Percentiles rank a stretch among this genome's conserved stretches.
Evolutionary conservation across 495 filamentous ascomycete genomes (phyloP).

Genomic region (Penicillium odoratum): DNA sequence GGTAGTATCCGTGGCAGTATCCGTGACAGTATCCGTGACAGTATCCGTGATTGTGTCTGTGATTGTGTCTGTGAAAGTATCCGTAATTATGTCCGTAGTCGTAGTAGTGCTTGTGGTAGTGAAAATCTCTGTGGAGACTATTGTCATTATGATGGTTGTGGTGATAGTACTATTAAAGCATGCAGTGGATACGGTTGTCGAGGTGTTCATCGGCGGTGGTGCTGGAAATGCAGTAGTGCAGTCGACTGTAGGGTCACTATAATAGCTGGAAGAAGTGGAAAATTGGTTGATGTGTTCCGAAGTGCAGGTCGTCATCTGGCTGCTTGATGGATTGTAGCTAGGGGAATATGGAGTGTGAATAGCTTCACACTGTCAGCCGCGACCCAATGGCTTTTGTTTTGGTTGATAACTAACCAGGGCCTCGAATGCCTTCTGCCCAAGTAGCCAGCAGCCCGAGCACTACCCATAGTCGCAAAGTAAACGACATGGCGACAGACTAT

Average conservation of each 20-base stretch:
- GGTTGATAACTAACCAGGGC: slow-evolving; percentile 5
- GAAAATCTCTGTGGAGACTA: slow-evolving; percentile 5
- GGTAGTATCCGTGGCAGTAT: background rate
- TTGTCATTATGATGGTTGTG: background rate
- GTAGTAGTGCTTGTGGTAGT: slow-evolving; percentile 7
- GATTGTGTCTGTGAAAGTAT: background rate
- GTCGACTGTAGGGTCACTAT: slow-evolving; percentile 8
- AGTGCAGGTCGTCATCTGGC: slow-evolving; percentile 3
- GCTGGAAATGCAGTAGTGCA: slow-evolving; percentile 10
- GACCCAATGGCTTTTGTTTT: background rate
- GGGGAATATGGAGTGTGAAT: slow-evolving; percentile 14
- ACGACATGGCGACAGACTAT: slow-evolving; percentile 5
- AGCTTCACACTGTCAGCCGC: slow-evolving; percentile 10
- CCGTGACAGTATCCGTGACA: background rate
- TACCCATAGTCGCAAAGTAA: slow-evolving; percentile 3
- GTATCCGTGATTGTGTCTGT: background rate
- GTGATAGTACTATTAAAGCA: slow-evolving; percentile 2
- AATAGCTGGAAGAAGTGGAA: background rate
- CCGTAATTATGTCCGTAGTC: background rate
- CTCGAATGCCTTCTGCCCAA: slow-evolving; percentile 1
- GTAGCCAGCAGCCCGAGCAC: slow-evolving; percentile 2
- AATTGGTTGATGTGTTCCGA: slow-evolving; percentile 7
- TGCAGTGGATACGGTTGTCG: background rate
- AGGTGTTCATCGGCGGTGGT: slow-evolving; percentile 2
- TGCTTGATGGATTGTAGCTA: slow-evolving; percentile 1